Evolutionary conservation across 2,329 filamentous ascomycete genomes (phyloP).

Genomic region (Cercospora citrullina): DNA sequence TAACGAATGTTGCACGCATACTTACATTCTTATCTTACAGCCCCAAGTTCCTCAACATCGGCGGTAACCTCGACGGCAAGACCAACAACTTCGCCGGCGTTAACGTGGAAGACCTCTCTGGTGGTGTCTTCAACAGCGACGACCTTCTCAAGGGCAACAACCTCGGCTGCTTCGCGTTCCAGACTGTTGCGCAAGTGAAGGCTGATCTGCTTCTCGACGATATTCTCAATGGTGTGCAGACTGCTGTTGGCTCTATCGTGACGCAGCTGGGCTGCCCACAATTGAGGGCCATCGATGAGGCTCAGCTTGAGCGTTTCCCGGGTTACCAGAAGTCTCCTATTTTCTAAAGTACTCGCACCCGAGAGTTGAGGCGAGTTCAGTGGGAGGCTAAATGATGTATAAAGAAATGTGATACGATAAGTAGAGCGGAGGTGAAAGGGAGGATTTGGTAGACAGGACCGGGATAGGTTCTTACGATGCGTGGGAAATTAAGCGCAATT

Average conservation of each 20-base stretch:
- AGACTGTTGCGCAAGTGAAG: slow-evolving; percentile 39
- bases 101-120: slow-evolving; percentile 40
- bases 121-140: slow-evolving; percentile 45
- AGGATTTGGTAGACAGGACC: neutral
- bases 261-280: slow-evolving; percentile 33
- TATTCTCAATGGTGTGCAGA: slow-evolving; percentile 17
- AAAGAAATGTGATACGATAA: neutral
- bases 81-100: slow-evolving; percentile 41
- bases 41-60: slow-evolving; percentile 39
- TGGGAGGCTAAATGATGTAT: neutral
- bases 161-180: slow-evolving; percentile 41
- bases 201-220: slow-evolving; percentile 31
- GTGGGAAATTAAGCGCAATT: neutral
- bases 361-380: neutral
- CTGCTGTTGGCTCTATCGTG: slow-evolving; percentile 22
- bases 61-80: slow-evolving; percentile 41
- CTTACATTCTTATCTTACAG: neutral
- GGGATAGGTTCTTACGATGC: neutral
- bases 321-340: slow-evolving; percentile 28
- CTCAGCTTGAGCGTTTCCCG: slow-evolving; percentile 33
- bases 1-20: neutral
- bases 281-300: slow-evolving; percentile 32
- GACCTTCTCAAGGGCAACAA: slow-evolving; percentile 38
- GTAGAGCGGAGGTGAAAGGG: neutral
- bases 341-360: neutral